These are phyloP conservation scores for Parmelia sp. DNA, from an alignment of 495 filamentous ascomycete species.

Conservation along the genomic window DNA sequence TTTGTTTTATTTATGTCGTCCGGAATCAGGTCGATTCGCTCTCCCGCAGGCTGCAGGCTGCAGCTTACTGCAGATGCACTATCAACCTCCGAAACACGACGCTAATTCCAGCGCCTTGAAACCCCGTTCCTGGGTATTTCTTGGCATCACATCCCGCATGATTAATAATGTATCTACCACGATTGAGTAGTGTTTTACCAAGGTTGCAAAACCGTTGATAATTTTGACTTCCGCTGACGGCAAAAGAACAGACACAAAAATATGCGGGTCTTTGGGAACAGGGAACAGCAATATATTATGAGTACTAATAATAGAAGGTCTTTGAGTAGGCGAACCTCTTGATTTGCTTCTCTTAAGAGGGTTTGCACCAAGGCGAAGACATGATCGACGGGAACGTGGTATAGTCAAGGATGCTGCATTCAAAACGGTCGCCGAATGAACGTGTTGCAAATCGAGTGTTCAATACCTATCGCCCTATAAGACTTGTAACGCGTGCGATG, in stretches of 20 bases:
- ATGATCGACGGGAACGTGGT: not conserved
- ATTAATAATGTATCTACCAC: no score
- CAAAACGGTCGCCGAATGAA: not conserved
- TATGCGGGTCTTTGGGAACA: not conserved
- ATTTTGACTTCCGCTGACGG: not conserved
- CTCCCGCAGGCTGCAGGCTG: not conserved
- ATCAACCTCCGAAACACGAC: not conserved
- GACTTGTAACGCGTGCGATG: not conserved
- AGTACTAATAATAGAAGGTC: not conserved
- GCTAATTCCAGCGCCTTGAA: no score
- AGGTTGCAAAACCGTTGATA: not conserved
- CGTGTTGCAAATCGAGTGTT: not conserved
- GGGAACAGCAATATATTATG: not conserved
- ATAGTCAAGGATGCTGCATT: not conserved
- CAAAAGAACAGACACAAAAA: not conserved
- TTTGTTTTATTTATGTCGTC: not conserved
- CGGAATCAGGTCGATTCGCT: not conserved
- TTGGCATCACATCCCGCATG: no score
- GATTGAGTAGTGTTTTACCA: no score
- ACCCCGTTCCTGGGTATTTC: not conserved
- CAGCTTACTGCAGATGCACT: not conserved
- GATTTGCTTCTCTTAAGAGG: not conserved
- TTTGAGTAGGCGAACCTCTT: not conserved
- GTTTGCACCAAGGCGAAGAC: not conserved
- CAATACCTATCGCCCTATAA: not conserved